Evolutionary conservation across 306 rosid species (phyloP).

Genomic region (Prunus padus): DNA sequence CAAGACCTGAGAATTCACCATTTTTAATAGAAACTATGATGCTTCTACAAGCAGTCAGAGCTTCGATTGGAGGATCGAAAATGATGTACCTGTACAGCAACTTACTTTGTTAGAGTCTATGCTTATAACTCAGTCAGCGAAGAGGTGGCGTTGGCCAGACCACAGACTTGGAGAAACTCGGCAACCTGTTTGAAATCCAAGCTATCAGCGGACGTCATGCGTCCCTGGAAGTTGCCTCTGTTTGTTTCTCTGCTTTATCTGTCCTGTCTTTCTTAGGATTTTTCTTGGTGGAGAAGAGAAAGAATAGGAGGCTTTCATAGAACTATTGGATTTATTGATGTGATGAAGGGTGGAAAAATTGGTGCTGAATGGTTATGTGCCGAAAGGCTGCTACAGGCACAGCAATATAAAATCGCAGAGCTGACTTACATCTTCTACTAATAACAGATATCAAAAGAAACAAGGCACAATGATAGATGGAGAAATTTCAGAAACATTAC

Average conservation of each 20-base stretch:
- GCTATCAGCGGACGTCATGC: constrained; percentile 5
- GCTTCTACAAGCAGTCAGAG: not conserved
- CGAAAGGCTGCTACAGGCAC: not conserved
- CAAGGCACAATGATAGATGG: not conserved
- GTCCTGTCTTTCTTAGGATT: constrained; percentile 3
- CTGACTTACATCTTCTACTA: not conserved
- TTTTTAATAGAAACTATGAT: not conserved
- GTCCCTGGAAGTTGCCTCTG: constrained; percentile 2
- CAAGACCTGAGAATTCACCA: constrained; percentile 22
- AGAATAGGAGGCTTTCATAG: not conserved
- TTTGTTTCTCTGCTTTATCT: constrained; percentile 22
- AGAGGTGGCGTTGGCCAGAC: constrained; percentile 22
- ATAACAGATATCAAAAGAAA: no score
- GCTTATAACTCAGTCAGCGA: not conserved
- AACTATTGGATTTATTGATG: no score
- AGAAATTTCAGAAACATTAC: not conserved
- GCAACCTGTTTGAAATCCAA: constrained; percentile 18
- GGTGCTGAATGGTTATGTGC: not conserved
- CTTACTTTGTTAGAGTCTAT: constrained; percentile 5
- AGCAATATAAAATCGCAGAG: not conserved
- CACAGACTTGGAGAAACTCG: not conserved
- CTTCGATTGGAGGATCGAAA: not conserved
- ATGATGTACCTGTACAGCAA: constrained; percentile 13
- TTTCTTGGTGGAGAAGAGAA: not conserved
- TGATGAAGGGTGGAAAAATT: not conserved